A percentile compares a stretch with the other conserved stretches of the same genome.
Conservation (phyloP, 352 stramenopile genomes). For the Phytophthora pisi region DNA sequence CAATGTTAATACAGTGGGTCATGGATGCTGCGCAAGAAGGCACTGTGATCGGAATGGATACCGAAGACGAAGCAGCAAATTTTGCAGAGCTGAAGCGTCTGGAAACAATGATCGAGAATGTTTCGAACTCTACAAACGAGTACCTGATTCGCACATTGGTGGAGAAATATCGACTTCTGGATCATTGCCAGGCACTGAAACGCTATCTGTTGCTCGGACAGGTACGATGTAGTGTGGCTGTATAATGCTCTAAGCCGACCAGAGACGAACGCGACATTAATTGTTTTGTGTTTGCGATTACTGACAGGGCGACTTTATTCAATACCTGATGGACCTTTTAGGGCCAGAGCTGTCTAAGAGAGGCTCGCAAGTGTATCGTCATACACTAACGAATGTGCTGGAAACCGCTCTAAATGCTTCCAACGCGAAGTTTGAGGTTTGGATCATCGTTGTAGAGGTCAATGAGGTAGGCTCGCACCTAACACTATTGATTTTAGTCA, state of each 20-base stretch:
- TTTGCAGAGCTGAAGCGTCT: constrained; percentile 76
- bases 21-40: constrained; percentile 64
- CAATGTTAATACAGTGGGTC: constrained; percentile 57
- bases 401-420: constrained; percentile 94
- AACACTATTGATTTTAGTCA: constrained; percentile 42
- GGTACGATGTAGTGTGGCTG: constrained; percentile 28
- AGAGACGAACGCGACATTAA: too few relatives aligned
- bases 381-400: constrained; percentile 95
- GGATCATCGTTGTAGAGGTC: neutral
- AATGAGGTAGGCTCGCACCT: neutral
- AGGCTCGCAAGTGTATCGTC: constrained; percentile 92
- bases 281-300: neutral
- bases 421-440: constrained; percentile 95
- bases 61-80: constrained; percentile 61
- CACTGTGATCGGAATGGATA: constrained; percentile 50
- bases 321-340: constrained; percentile 95
- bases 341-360: constrained; percentile 91
- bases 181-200: constrained; percentile 97
- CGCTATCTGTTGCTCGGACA: constrained; percentile 98
- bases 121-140: constrained; percentile 84
- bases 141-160: constrained; percentile 93
- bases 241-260: neutral
- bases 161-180: constrained; percentile 92
- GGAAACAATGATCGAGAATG: constrained; percentile 80
- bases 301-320: constrained; percentile 95